Evolutionary conservation across 495 filamentous ascomycete species (phyloP), one percentile per base, ranked within the genome.

Genomic region (Neurospora sp.): DNA sequence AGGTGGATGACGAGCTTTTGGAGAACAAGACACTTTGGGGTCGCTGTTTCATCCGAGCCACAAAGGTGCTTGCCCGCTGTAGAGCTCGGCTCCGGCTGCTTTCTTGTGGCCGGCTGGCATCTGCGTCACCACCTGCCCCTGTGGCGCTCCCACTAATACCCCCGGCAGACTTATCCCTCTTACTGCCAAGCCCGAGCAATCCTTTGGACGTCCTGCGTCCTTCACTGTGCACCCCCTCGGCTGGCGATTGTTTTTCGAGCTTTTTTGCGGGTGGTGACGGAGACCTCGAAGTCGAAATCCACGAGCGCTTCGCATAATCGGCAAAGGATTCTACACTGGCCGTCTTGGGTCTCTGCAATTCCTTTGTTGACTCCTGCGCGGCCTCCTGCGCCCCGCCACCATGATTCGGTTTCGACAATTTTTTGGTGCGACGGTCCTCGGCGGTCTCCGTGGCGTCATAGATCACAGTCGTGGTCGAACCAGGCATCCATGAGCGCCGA

Each of bases 221-320:
- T 31, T 59, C 48, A 59, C 54, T 62, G 24, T 62, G 24, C 11
- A 24, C 48, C 24, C 48, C 54, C 54, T 66, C 54, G 6, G 3
- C 54, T 19, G 54, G 81, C 42, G 77, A 76, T 66, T 78, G 75
- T 11, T 73, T 73, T 34, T 79, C 77, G 15, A 70, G 54, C 71
- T 79, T 81, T 73, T 72, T 78, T 39, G 62, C 37, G 34, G 77
- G 82, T 43, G 91, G 89, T 28, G 88, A 90, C 5, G 89, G 88
- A 7, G 90, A 90, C 66, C 88, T 84, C 39, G 89, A 90, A 11
- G 86, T 82, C 10, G 88, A 82, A 17, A 88, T 87, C 91, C 91
- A 93, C 62, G 91, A 89, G 77, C 88, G 88, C 74, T 87, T 88
- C 15, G 91, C 89, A 75, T 93, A 86, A 73, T 84, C 89, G 73